phyloP scores from a whole-genome alignment of 108 stramenopile genomes.

The Bacterosira constricta region DNA sequence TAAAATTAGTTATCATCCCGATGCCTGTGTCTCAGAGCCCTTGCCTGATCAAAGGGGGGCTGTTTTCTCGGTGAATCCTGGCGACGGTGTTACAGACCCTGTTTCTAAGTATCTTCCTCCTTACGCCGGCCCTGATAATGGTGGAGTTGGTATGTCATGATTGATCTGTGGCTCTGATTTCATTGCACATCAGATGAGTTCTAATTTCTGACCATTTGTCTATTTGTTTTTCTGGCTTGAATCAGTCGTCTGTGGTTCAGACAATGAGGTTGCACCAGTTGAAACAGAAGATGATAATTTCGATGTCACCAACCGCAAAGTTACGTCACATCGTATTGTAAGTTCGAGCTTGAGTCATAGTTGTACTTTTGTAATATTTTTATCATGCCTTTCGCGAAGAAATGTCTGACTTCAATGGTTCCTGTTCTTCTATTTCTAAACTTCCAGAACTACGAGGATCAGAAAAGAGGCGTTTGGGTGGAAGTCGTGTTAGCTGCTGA shows the following conservation, averaged over 20 bases:
- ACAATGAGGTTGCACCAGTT: constrained; percentile 43
- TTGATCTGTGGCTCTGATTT: background rate
- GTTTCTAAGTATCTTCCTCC: constrained; percentile 26
- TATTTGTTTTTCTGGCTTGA: background rate
- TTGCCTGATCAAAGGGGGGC: background rate
- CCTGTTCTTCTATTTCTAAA: too few species aligned
- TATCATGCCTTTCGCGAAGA: too few species aligned
- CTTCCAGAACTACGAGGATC: constrained; percentile 13
- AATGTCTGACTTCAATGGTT: too few species aligned
- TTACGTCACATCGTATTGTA: constrained; percentile 8
- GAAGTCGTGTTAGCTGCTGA: constrained; percentile 26
- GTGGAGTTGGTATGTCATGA: constrained; percentile 12
- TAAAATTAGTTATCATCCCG: constrained; percentile 14
- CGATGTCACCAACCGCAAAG: constrained; percentile 32
- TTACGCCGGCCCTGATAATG: constrained; percentile 17
- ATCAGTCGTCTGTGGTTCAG: constrained; percentile 35
- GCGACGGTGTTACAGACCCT: background rate
- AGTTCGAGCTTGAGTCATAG: too few species aligned
- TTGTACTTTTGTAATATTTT: too few species aligned
- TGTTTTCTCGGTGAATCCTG: background rate
- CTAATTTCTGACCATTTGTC: background rate
- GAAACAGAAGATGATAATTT: constrained; percentile 28
- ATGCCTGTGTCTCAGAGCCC: constrained; percentile 32
- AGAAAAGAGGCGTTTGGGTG: constrained; percentile 40
- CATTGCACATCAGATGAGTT: constrained; percentile 1